These are phyloP conservation scores for Crithidia bombi DNA, from an alignment of 208 protist species.

Conservation along the genomic window DNA sequence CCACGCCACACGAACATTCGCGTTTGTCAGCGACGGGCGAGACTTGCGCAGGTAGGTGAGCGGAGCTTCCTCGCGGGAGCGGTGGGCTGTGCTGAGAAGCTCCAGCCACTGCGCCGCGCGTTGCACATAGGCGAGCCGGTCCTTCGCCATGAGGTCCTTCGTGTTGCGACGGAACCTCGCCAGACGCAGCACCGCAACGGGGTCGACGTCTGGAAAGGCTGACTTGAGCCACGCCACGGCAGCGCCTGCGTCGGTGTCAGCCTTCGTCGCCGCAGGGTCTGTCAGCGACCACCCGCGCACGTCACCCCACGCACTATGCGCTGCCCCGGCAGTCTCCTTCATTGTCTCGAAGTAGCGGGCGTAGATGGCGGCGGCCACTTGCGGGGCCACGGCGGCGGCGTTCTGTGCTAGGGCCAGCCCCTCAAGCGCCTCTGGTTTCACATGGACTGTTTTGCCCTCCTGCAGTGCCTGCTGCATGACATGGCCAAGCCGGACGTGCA, in stretches of 20 bases:
- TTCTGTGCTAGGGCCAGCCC: conserved; percentile 64
- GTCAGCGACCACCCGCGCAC: conserved; percentile 24
- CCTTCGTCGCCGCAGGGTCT: conserved; percentile 16
- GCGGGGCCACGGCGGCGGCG: conserved; percentile 58
- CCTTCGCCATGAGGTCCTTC: conserved; percentile 78
- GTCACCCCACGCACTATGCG: conserved; percentile 15
- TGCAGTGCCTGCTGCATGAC: conserved; percentile 78
- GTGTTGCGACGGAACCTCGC: conserved; percentile 64
- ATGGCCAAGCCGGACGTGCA: conserved; percentile 77
- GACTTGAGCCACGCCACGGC: conserved; percentile 65
- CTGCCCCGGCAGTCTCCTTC: conserved; percentile 6
- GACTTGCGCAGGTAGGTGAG: conserved; percentile 89
- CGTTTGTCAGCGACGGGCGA: conserved; percentile 64
- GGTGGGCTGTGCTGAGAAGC: conserved; percentile 61
- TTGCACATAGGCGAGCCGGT: conserved; percentile 64
- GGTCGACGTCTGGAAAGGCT: conserved; percentile 74
- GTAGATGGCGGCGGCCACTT: conserved; percentile 75
- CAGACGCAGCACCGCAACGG: conserved; percentile 67
- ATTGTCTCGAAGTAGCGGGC: conserved; percentile 45
- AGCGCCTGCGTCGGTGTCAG: conserved; percentile 11
- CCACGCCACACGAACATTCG: conserved; percentile 83
- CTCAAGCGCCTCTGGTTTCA: conserved; percentile 30
- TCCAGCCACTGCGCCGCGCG: conserved; percentile 79
- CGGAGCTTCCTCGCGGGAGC: conserved; percentile 65
- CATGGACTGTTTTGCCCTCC: conserved; percentile 66